Conservation (phyloP, 805 yeast species). For the Teunomyces barrocoloradensis region DNA sequence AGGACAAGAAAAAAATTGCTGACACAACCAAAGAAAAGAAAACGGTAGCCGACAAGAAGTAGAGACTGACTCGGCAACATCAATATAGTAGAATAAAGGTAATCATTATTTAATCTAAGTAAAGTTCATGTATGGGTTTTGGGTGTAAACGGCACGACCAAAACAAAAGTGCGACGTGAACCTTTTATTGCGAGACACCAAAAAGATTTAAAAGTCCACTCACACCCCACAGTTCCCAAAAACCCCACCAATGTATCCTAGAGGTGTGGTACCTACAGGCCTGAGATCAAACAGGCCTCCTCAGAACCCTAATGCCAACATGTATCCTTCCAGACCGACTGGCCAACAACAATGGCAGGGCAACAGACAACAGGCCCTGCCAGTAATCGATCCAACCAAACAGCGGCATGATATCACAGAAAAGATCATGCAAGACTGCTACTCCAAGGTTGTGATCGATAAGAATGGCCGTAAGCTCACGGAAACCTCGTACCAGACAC, state of each 20-base stretch:
- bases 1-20: neutral
- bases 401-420: conserved; percentile 20
- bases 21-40: conserved; percentile 6
- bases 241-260: neutral
- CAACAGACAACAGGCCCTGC: neutral
- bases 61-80: neutral
- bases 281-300: conserved; percentile 3
- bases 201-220: neutral
- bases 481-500: conserved; percentile 61
- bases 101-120: too few species aligned
- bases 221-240: neutral
- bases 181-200: neutral
- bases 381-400: conserved; percentile 4
- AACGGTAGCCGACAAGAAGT: neutral
- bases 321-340: neutral
- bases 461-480: conserved; percentile 19
- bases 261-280: neutral
- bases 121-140: too few species aligned
- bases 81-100: conserved; percentile 1
- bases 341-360: neutral
- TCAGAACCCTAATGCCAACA: neutral
- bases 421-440: conserved; percentile 37
- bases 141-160: neutral
- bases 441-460: conserved; percentile 28
- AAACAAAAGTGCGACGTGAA: conserved; percentile 3